These are phyloP conservation scores for Naganishia cerealis DNA, from an alignment of 1,284 basidiomycete genomes.

Conservation along the genomic window DNA sequence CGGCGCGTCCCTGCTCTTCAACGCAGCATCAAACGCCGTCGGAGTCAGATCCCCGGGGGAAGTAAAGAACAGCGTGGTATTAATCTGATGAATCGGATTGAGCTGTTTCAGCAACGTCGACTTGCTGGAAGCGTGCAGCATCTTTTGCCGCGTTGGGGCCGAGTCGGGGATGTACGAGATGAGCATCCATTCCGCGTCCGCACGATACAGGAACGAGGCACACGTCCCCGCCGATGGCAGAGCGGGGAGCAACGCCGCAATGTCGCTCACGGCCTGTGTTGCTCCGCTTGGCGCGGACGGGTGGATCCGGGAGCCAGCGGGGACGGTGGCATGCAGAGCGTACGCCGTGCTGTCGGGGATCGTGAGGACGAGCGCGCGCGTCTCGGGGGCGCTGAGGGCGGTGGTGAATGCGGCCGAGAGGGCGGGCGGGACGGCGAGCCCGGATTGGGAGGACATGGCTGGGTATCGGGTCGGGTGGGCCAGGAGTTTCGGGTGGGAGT, in stretches of 20 bases:
- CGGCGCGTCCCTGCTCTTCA: slow-evolving; percentile 69
- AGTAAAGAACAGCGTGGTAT: slow-evolving; percentile 70
- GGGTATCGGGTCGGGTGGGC: background rate
- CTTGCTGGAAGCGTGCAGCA: slow-evolving; percentile 87
- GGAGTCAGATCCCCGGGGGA: slow-evolving; percentile 60
- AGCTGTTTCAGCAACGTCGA: slow-evolving; percentile 71
- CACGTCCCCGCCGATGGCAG: slow-evolving; percentile 49
- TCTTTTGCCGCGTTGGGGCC: slow-evolving; percentile 61
- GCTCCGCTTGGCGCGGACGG: slow-evolving; percentile 43
- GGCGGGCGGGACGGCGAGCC: slow-evolving; percentile 49
- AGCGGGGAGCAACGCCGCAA: slow-evolving; percentile 43
- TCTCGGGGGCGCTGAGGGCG: slow-evolving; percentile 37
- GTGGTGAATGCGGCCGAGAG: slow-evolving; percentile 45
- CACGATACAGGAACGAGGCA: slow-evolving; percentile 49
- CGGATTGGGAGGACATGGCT: slow-evolving; percentile 53
- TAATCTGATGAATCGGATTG: slow-evolving; percentile 56
- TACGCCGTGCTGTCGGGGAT: slow-evolving; percentile 45
- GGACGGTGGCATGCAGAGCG: slow-evolving; percentile 37
- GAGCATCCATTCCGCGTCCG: slow-evolving; percentile 53
- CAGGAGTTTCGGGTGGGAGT: background rate
- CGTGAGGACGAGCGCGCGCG: slow-evolving; percentile 50
- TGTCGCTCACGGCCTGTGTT: slow-evolving; percentile 46
- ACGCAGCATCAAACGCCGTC: slow-evolving; percentile 69
- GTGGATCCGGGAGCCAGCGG: slow-evolving; percentile 41
- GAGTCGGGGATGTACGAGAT: slow-evolving; percentile 54